A percentile compares a stretch with the other conserved stretches of the same genome.
Evolutionary conservation across 441 rosid species (phyloP).

Genomic region (Viola pubescens): DNA sequence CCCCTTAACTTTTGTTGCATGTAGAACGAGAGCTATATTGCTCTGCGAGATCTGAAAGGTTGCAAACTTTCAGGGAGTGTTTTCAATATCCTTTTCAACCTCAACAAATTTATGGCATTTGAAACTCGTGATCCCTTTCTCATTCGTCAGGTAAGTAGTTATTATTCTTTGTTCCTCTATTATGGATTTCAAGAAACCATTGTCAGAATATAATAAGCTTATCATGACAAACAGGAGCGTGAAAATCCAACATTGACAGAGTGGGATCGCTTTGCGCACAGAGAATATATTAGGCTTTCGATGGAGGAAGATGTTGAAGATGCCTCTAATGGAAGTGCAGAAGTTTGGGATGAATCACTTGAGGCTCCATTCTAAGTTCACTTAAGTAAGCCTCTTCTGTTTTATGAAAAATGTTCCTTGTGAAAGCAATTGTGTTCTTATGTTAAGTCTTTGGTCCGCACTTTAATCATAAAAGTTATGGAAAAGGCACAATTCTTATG

Average conservation of each 20-base stretch:
- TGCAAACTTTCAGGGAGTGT: conserved; percentile 82
- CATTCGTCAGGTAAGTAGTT: conserved; percentile 71
- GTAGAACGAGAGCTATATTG: conserved; percentile 64
- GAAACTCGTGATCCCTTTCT: conserved; percentile 95
- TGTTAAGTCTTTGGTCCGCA: background rate
- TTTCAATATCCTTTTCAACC: conserved; percentile 94
- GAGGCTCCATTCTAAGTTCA: conserved; percentile 78
- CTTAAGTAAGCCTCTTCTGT: conserved; percentile 19
- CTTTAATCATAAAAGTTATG: no score
- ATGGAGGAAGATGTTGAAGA: conserved; percentile 99
- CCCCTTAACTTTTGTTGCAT: conserved; percentile 16
- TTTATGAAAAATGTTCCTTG: background rate
- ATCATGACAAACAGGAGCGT: conserved; percentile 59
- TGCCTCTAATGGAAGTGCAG: conserved; percentile 94
- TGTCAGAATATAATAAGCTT: conserved; percentile 6
- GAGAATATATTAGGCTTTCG: conserved; percentile 92
- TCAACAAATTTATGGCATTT: conserved; percentile 93
- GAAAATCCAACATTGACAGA: conserved; percentile 97
- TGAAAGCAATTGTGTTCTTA: background rate
- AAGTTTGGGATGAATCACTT: conserved; percentile 94
- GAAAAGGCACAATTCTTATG: no score
- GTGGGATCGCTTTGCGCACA: conserved; percentile 99
- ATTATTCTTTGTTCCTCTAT: conserved; percentile 3
- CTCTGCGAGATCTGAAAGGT: conserved; percentile 62
- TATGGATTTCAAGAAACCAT: background rate